Conservation (phyloP, 257 asterid species). For the Leonotis leonurus region DNA sequence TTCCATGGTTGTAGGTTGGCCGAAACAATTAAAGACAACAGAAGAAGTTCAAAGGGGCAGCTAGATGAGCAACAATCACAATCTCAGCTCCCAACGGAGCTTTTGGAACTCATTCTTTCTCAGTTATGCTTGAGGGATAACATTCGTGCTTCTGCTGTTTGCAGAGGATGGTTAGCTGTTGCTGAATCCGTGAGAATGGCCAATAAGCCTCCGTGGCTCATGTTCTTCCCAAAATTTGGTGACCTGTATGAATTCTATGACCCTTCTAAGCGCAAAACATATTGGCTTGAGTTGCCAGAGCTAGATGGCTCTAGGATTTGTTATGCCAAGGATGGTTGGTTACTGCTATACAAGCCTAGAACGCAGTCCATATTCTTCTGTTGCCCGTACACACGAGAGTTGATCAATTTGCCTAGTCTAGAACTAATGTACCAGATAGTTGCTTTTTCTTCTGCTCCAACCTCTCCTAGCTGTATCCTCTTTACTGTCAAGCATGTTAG, state of each 20-base stretch:
- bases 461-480: slow-evolving; percentile 55
- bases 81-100: slow-evolving; percentile 52
- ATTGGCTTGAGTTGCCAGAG: slow-evolving; percentile 71
- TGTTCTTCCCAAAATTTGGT: slow-evolving; percentile 65
- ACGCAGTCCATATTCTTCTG: slow-evolving; percentile 50
- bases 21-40: slow-evolving; percentile 22
- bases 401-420: slow-evolving; percentile 53
- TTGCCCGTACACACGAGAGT: slow-evolving; percentile 58
- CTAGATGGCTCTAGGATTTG: slow-evolving; percentile 55
- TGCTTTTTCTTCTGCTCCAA: slow-evolving; percentile 78
- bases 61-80: slow-evolving; percentile 25
- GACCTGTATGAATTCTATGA: slow-evolving; percentile 73
- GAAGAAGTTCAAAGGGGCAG: slow-evolving; percentile 13
- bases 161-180: slow-evolving; percentile 60
- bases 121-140: slow-evolving; percentile 58
- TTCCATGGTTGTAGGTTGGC: slow-evolving; percentile 42
- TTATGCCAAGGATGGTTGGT: slow-evolving; percentile 78
- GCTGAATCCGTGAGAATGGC: slow-evolving; percentile 55
- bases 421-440: slow-evolving; percentile 54
- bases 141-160: slow-evolving; percentile 73
- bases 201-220: slow-evolving; percentile 71
- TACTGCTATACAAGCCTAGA: slow-evolving; percentile 60
- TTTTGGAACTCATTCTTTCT: slow-evolving; percentile 52
- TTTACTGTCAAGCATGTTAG: slow-evolving; percentile 66
- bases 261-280: slow-evolving; percentile 52